These are phyloP conservation scores for Serendipita sp. DNA, from an alignment of 768 basidiomycete genomes.

Conservation along the genomic window DNA sequence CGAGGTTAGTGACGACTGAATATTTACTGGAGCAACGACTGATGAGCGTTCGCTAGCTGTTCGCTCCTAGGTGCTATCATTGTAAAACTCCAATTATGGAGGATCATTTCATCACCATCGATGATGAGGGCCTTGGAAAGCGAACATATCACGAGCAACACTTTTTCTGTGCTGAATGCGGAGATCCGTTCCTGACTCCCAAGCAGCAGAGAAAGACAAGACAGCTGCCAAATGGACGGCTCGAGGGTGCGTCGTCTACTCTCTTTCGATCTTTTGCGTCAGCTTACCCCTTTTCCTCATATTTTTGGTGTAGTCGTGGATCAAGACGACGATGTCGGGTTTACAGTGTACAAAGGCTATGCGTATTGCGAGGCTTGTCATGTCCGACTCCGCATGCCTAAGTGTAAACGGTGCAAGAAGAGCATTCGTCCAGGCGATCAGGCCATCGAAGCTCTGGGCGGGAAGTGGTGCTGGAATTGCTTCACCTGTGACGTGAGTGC, in stretches of 20 bases:
- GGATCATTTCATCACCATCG: constrained; percentile 91
- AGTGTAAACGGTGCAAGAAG: constrained; percentile 73
- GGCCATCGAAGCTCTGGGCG: constrained; percentile 79
- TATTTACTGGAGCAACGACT: not conserved
- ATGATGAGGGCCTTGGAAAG: constrained; percentile 55
- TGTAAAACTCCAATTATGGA: constrained; percentile 94
- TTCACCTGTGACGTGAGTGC: constrained; percentile 76
- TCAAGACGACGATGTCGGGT: constrained; percentile 56
- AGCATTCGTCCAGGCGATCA: constrained; percentile 64
- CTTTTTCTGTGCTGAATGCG: constrained; percentile 97
- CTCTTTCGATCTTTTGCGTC: constrained; percentile 57
- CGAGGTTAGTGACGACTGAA: constrained; percentile 43
- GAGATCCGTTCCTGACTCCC: constrained; percentile 84
- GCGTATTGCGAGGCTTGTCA: constrained; percentile 95
- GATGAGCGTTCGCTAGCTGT: constrained; percentile 37
- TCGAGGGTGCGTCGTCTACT: constrained; percentile 33
- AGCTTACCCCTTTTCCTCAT: too few species aligned
- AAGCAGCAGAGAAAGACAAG: constrained; percentile 13
- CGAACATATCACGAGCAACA: constrained; percentile 92
- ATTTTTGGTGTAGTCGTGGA: constrained; percentile 28
- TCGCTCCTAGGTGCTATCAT: constrained; percentile 82
- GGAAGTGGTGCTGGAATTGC: constrained; percentile 88
- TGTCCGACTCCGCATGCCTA: constrained; percentile 72
- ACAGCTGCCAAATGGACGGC: not conserved
- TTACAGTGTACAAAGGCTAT: constrained; percentile 81